A percentile compares a stretch with the other conserved stretches of the same genome.
These are phyloP conservation scores for Aspergillus arachidicola DNA, from an alignment of 2,329 filamentous ascomycete genomes.

Conservation along the genomic window DNA sequence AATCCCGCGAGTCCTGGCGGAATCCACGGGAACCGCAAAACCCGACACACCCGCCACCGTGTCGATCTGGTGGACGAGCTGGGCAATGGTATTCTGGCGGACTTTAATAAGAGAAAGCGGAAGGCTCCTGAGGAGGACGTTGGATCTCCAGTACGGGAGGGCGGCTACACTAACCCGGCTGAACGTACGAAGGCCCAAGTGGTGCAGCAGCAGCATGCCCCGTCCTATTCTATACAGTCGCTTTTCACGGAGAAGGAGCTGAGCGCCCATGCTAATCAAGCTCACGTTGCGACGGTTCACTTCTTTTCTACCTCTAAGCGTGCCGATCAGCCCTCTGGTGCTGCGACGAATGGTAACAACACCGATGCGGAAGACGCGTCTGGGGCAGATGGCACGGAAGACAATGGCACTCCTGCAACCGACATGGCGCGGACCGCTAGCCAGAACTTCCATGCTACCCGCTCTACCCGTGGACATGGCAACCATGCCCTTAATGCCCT, in stretches of 20 bases:
- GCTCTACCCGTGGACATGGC: slow-evolving; percentile 54
- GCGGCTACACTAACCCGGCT: slow-evolving; percentile 48
- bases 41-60: slow-evolving; percentile 62
- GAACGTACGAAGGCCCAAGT: slow-evolving; percentile 58
- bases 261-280: slow-evolving; percentile 62
- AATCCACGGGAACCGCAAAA: slow-evolving; percentile 63
- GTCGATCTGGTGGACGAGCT: slow-evolving; percentile 56
- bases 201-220: slow-evolving; percentile 59
- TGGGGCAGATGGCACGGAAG: slow-evolving; percentile 41
- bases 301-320: slow-evolving; percentile 60
- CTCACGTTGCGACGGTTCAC: slow-evolving; percentile 60
- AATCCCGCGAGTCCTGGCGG: slow-evolving; percentile 66
- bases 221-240: slow-evolving; percentile 63
- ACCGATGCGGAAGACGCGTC: slow-evolving; percentile 43
- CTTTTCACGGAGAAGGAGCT: slow-evolving; percentile 70
- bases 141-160: slow-evolving; percentile 59
- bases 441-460: slow-evolving; percentile 59
- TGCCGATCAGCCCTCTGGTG: slow-evolving; percentile 43
- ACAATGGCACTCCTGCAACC: slow-evolving; percentile 46
- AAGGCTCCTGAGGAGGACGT: slow-evolving; percentile 61
- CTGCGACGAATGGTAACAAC: slow-evolving; percentile 43
- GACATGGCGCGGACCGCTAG: slow-evolving; percentile 65
- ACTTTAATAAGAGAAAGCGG: slow-evolving; percentile 60
- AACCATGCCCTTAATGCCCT: slow-evolving; percentile 58
- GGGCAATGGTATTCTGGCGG: slow-evolving; percentile 49